A percentile compares a stretch with the other conserved stretches of the same genome.
Evolutionary conservation across 2,329 filamentous ascomycete genomes (phyloP).

Genomic region (Fusarium sp.): DNA sequence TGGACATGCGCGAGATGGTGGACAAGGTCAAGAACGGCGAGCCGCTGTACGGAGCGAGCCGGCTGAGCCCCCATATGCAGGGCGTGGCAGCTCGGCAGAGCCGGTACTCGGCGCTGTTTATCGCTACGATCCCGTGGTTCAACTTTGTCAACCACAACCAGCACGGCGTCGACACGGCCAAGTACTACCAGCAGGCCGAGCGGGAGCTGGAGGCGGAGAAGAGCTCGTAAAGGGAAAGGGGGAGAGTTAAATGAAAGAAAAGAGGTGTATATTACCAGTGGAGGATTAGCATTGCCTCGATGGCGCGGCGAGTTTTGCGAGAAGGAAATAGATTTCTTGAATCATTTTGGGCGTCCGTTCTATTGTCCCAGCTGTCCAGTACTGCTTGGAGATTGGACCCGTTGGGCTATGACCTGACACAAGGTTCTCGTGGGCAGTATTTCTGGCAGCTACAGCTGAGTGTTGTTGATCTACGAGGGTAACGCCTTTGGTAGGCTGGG

Average conservation of each 20-base stretch:
- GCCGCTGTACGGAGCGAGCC: conserved; percentile 87
- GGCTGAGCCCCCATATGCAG: conserved; percentile 89
- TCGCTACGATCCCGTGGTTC: conserved; percentile 93
- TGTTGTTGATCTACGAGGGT: too few species aligned
- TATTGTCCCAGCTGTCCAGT: background rate
- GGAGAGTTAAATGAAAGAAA: conserved; percentile 8
- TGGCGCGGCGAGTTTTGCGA: conserved; percentile 40
- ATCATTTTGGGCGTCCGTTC: conserved; percentile 2
- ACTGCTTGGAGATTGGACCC: too few species aligned
- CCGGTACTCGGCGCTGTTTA: conserved; percentile 87
- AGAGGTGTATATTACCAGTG: conserved; percentile 49
- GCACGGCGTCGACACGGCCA: conserved; percentile 97
- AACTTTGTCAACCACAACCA: conserved; percentile 98
- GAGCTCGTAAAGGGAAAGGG: conserved; percentile 27
- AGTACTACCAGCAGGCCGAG: conserved; percentile 98
- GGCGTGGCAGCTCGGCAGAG: conserved; percentile 94
- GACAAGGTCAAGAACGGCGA: conserved; percentile 93
- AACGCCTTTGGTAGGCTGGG: too few species aligned
- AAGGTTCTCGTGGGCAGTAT: too few species aligned
- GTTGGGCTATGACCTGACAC: too few species aligned
- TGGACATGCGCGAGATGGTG: conserved; percentile 99
- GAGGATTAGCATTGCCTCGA: conserved; percentile 37
- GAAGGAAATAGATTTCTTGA: conserved; percentile 45
- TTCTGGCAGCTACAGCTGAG: too few species aligned
- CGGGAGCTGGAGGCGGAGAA: conserved; percentile 88